Conservation (phyloP, 2,329 filamentous ascomycete species). For the Chrysoporthe puriensis region DNA sequence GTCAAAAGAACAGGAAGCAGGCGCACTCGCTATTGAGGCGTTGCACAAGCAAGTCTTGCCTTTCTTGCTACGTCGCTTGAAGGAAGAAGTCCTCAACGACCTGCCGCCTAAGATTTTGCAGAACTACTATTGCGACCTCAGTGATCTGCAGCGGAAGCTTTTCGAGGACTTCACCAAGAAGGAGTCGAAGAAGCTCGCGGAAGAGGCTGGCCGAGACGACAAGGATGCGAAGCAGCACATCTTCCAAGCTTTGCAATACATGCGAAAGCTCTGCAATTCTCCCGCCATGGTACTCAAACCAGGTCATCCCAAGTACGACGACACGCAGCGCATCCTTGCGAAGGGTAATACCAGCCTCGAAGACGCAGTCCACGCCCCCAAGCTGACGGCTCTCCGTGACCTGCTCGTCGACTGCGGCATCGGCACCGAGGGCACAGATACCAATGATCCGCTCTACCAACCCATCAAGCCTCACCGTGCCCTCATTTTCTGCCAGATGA, state of each 20-base stretch:
- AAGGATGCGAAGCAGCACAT: constrained; percentile 97
- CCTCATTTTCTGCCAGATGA: constrained; percentile 98
- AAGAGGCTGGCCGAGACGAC: constrained; percentile 81
- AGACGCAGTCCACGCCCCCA: constrained; percentile 87
- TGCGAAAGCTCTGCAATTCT: constrained; percentile 99
- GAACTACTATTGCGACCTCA: constrained; percentile 98
- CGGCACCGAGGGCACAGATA: constrained; percentile 70
- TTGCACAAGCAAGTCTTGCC: constrained; percentile 97
- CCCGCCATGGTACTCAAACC: constrained; percentile 96
- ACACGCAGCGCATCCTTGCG: constrained; percentile 79
- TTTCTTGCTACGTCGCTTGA: constrained; percentile 92
- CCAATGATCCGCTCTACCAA: constrained; percentile 64
- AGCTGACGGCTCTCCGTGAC: constrained; percentile 86
- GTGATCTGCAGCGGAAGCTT: constrained; percentile 89
- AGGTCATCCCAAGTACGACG: constrained; percentile 85
- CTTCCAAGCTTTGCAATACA: constrained; percentile 98
- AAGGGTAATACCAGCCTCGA: constrained; percentile 81
- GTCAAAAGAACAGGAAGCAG: constrained; percentile 96
- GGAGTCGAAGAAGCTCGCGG: constrained; percentile 83
- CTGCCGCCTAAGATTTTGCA: constrained; percentile 97
- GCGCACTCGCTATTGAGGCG: constrained; percentile 95
- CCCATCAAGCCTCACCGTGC: constrained; percentile 96
- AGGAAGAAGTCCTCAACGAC: constrained; percentile 96
- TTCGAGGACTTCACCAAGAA: constrained; percentile 97
- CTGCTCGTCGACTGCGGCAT: constrained; percentile 98